phyloP scores from a whole-genome alignment of 768 basidiomycete species.

The Naganishia randhawae region DNA sequence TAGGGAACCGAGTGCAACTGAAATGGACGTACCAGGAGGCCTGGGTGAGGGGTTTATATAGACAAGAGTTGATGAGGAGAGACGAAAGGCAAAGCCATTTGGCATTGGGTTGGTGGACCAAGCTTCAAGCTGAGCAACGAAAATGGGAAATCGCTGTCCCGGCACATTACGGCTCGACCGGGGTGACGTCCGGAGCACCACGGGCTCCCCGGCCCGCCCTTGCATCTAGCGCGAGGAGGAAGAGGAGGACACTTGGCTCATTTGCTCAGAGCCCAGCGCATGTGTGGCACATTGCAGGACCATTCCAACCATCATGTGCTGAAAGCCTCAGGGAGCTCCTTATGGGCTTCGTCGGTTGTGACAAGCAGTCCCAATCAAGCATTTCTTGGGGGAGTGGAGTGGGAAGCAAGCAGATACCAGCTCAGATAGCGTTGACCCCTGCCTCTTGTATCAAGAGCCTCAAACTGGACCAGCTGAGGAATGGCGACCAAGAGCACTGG shows the following conservation, averaged over 20 bases:
- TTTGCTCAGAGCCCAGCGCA: background rate
- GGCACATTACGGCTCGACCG: constrained; percentile 5
- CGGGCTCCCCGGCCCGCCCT: background rate
- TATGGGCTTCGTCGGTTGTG: no score
- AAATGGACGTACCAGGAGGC: background rate
- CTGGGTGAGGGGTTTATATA: background rate
- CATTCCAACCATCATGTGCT: background rate
- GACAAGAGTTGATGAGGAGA: background rate
- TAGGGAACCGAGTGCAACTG: background rate
- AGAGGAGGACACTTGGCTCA: no score
- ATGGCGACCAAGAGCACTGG: no score
- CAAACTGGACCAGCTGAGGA: no score
- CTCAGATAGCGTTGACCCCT: no score
- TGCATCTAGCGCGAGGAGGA: background rate
- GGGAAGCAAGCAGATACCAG: no score
- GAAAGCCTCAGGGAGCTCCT: no score
- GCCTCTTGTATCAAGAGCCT: no score
- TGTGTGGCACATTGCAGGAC: constrained; percentile 7
- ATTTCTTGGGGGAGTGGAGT: no score
- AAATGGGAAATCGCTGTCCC: background rate
- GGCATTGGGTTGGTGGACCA: background rate
- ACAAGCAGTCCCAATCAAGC: no score
- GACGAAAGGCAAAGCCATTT: background rate
- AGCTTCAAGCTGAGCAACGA: background rate
- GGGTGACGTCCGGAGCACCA: constrained; percentile 10